phyloP scores from a whole-genome alignment of 2,329 filamentous ascomycete species.

The Verruconis gallopava region DNA sequence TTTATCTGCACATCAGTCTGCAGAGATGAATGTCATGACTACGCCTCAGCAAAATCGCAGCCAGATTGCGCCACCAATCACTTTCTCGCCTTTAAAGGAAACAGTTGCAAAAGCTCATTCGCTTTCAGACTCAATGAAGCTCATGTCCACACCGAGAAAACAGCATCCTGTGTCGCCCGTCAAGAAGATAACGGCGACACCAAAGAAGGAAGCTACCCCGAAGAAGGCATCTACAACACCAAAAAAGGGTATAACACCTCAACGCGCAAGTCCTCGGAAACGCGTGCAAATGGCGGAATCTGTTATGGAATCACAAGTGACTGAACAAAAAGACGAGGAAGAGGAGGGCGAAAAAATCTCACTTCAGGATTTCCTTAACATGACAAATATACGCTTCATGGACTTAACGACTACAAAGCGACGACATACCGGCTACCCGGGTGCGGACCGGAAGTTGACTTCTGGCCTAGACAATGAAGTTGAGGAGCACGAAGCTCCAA shows the following conservation, averaged over 20 bases:
- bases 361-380: conserved; percentile 81
- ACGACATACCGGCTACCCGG: conserved; percentile 53
- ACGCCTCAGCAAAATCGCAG: background rate
- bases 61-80: background rate
- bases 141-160: conserved; percentile 36
- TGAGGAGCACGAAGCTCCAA: conserved; percentile 39
- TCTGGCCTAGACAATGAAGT: conserved; percentile 18
- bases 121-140: conserved; percentile 32
- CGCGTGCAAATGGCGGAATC: conserved; percentile 1
- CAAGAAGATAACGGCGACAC: conserved; percentile 22
- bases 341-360: conserved; percentile 53
- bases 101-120: conserved; percentile 10
- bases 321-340: conserved; percentile 28
- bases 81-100: conserved; percentile 6
- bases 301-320: conserved; percentile 17
- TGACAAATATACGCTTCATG: conserved; percentile 97
- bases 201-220: conserved; percentile 20
- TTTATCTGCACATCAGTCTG: background rate
- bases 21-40: background rate
- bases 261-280: conserved; percentile 7
- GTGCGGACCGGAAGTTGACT: conserved; percentile 37
- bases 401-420: conserved; percentile 94
- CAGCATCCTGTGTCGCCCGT: conserved; percentile 30
- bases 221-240: conserved; percentile 24
- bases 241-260: conserved; percentile 26